Base-by-base conservation (phyloP, 2,329 filamentous ascomycete species). In the Eurotiales sp. region DNA sequence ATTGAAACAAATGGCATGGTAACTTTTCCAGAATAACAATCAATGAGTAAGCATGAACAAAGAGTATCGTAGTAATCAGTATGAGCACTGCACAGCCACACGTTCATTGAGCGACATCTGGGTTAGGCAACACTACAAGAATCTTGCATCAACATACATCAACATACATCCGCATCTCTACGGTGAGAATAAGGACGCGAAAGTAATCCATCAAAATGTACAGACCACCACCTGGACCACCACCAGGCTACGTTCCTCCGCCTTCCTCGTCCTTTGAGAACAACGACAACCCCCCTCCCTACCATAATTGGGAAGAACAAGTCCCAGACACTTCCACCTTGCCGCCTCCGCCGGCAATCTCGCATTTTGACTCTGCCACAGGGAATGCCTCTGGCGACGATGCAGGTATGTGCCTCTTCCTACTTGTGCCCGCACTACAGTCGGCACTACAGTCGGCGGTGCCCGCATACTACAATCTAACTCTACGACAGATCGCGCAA, bases 231-330 rank as follows among this genome's bases (percentile, higher is more conserved):
- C 48, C 40, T 8, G 48, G 48, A 3, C 40, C 48, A 11, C 46
- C 46, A 10, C 50, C 50, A 27, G 50, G 43, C 21, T 47, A 41
- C n/a, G n/a, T 32, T 12, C 29, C 22, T 32, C 17, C 15, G 15
- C 10, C 34, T 19, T 11, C 8, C 7, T 12, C 29, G 10, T 12
- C 29, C 29, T 4, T 10, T 4, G 10, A 32, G 14, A 32, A 27
- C 23, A 42, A 37, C 4, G 17, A 40, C 39, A 42, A 70, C 21
- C 79, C 80, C 12, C 80, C 80, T 15, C 76, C 79, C 22, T 82
- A 83, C 59, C 81, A 84, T 63, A 79, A 83, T 65, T 85, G 82
- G 82, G 76, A 80, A 47, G 66, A 70, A 36, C 71, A 77, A 2
- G 74, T 84, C 3, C 81, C 81, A 5, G 82, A 85, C 59, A 83